A percentile compares a stretch with the other conserved stretches of the same genome.
These are phyloP conservation scores for Saitozyma podzolica DNA, from an alignment of 768 basidiomycete species.

Conservation along the genomic window DNA sequence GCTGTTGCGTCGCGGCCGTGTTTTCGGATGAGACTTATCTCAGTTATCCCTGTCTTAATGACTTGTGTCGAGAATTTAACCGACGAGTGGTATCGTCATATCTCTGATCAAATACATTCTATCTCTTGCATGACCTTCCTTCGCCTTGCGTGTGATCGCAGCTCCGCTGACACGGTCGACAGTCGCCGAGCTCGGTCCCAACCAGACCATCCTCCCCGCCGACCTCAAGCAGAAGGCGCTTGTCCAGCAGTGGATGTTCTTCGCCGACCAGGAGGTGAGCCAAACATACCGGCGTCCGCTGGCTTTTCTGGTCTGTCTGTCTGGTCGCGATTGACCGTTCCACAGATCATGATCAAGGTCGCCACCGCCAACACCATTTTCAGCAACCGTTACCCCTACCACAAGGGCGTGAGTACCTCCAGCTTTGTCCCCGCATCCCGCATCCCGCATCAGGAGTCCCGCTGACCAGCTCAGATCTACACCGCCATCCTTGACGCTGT, in stretches of 20 bases:
- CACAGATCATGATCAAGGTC: conserved; percentile 51
- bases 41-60: conserved; percentile 77
- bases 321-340: background rate
- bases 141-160: background rate
- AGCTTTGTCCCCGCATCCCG: background rate
- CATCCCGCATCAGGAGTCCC: background rate
- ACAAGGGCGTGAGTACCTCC: conserved; percentile 61
- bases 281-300: background rate
- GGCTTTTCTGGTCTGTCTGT: background rate
- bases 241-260: conserved; percentile 81
- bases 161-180: conserved; percentile 5
- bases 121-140: conserved; percentile 6
- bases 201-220: conserved; percentile 73
- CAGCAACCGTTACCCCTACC: conserved; percentile 62
- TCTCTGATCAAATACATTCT: conserved; percentile 35
- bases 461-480: conserved; percentile 28
- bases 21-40: conserved; percentile 57
- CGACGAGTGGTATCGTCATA: conserved; percentile 54
- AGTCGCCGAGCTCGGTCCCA: conserved; percentile 78
- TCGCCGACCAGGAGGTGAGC: conserved; percentile 67
- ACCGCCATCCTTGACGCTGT: conserved; percentile 49
- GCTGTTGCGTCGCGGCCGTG: background rate
- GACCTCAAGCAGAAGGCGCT: conserved; percentile 67
- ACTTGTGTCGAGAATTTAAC: conserved; percentile 60
- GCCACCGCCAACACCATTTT: conserved; percentile 58